These are phyloP conservation scores for Wickerhamiella brachini DNA, from an alignment of 805 yeast species.

Conservation along the genomic window DNA sequence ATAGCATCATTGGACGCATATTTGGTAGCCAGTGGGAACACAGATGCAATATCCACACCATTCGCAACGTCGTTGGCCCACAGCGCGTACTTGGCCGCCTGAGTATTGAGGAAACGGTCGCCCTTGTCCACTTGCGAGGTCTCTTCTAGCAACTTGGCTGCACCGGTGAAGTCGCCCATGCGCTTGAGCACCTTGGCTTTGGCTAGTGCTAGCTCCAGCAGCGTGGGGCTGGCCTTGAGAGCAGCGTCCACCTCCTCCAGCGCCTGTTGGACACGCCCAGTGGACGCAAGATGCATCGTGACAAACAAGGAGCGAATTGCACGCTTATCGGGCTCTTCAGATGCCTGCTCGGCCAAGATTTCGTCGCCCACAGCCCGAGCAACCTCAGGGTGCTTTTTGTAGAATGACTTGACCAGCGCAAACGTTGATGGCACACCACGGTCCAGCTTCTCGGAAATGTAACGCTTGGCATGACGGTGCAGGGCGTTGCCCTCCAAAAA, in stretches of 20 bases:
- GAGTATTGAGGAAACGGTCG: constrained; percentile 84
- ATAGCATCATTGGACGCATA: constrained; percentile 62
- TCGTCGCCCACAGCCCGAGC: constrained; percentile 3
- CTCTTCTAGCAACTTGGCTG: constrained; percentile 49
- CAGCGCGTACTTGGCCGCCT: constrained; percentile 68
- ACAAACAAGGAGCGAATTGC: constrained; percentile 8
- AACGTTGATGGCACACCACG: constrained; percentile 87
- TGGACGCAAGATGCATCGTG: constrained; percentile 50
- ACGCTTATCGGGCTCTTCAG: constrained; percentile 14
- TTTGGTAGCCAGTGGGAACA: constrained; percentile 50
- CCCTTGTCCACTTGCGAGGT: constrained; percentile 72
- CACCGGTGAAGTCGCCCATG: constrained; percentile 43
- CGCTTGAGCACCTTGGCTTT: constrained; percentile 75
- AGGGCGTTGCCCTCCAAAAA: constrained; percentile 31
- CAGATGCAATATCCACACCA: constrained; percentile 58
- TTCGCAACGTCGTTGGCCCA: constrained; percentile 62
- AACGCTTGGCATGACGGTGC: constrained; percentile 31
- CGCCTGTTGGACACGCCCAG: constrained; percentile 43
- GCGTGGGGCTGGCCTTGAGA: constrained; percentile 41
- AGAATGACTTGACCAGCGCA: constrained; percentile 54
- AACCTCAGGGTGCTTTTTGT: constrained; percentile 9
- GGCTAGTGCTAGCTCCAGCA: constrained; percentile 66
- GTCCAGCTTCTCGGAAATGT: constrained; percentile 46
- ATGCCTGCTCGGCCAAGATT: not conserved
- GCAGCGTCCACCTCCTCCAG: constrained; percentile 30